Evolutionary conservation across 2,329 filamentous ascomycete genomes (phyloP).

Genomic region (Ceratocystis cacaofunesta): DNA sequence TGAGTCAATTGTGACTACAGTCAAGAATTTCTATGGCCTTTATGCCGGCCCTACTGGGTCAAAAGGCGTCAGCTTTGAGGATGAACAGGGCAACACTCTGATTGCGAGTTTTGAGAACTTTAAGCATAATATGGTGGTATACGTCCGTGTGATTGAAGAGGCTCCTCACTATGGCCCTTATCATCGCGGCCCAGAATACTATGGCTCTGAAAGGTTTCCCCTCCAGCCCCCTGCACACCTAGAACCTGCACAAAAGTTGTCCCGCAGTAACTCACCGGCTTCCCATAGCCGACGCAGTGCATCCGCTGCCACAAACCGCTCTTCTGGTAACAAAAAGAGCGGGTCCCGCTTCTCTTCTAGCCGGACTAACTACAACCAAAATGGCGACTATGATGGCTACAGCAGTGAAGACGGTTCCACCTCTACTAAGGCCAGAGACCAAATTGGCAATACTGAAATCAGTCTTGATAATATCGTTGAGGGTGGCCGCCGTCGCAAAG

Average conservation of each 20-base stretch:
- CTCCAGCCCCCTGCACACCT: slow-evolving; percentile 36
- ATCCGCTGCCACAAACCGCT: slow-evolving; percentile 44
- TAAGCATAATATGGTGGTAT: slow-evolving; percentile 78
- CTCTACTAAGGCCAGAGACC: slow-evolving; percentile 65
- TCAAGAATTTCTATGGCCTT: slow-evolving; percentile 97
- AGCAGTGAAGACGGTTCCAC: slow-evolving; percentile 77
- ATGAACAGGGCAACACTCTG: slow-evolving; percentile 72
- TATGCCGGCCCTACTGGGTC: slow-evolving; percentile 58
- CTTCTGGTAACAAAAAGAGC: slow-evolving; percentile 42
- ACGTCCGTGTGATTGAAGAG: slow-evolving; percentile 69
- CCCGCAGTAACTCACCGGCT: slow-evolving; percentile 57
- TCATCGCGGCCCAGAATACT: slow-evolving; percentile 24
- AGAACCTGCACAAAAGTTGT: slow-evolving; percentile 36
- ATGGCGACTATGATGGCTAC: slow-evolving; percentile 60
- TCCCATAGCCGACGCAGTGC: slow-evolving; percentile 59
- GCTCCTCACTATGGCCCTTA: slow-evolving; percentile 14
- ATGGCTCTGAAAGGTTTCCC: slow-evolving; percentile 39
- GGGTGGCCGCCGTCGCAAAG: slow-evolving; percentile 84
- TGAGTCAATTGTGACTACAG: slow-evolving; percentile 92
- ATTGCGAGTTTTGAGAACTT: slow-evolving; percentile 97
- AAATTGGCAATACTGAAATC: slow-evolving; percentile 88
- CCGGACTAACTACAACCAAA: slow-evolving; percentile 35
- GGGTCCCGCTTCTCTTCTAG: slow-evolving; percentile 36
- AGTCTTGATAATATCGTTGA: slow-evolving; percentile 97
- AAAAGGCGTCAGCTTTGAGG: slow-evolving; percentile 88